Conservation (phyloP, 2,329 filamentous ascomycete species). For the Sporothrix brasiliensis region DNA sequence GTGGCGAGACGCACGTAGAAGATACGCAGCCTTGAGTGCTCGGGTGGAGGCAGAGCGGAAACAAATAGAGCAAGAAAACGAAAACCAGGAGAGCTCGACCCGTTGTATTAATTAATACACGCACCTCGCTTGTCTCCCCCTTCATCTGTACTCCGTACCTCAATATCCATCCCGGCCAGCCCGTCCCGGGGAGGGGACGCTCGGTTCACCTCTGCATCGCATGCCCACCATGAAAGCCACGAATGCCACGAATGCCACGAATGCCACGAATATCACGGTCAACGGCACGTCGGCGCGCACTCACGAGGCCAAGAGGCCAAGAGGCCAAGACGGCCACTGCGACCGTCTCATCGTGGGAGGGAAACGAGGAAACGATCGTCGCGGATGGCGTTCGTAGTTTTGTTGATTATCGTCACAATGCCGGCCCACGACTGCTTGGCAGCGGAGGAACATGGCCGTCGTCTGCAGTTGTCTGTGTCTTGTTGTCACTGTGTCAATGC, state of each 20-base stretch:
- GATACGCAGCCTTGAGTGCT: background rate
- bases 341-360: background rate
- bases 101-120: conserved; percentile 7
- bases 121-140: background rate
- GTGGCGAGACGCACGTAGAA: background rate
- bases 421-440: background rate
- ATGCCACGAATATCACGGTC: background rate
- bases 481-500: too few relatives aligned
- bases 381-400: background rate
- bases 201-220: background rate
- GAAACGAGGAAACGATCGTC: background rate
- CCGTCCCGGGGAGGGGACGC: conserved; percentile 3
- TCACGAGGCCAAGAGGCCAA: background rate
- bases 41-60: background rate
- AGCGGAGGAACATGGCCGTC: conserved; percentile 8
- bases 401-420: background rate
- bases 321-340: conserved; percentile 16
- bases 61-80: background rate
- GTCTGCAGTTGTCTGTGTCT: background rate
- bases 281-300: conserved; percentile 17
- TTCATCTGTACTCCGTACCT: background rate
- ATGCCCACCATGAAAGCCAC: too few relatives aligned
- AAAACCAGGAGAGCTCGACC: background rate
- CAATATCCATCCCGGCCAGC: conserved; percentile 13
- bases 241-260: background rate